Evolutionary conservation across 352 stramenopile species (phyloP).

Genomic region (Bremia lactucae): DNA sequence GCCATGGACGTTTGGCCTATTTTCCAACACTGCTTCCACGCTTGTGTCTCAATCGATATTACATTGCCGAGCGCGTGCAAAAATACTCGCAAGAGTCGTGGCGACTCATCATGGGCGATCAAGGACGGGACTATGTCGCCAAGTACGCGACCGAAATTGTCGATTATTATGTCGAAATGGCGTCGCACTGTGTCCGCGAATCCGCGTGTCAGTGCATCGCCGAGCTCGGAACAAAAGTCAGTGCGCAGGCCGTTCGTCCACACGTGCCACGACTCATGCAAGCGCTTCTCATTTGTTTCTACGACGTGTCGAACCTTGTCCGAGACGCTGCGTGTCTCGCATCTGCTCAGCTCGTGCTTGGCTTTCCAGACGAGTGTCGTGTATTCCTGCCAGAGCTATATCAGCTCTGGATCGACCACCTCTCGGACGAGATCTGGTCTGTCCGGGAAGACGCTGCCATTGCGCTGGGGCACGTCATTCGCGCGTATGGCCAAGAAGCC

Average conservation of each 20-base stretch:
- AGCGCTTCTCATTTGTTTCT: slow-evolving; percentile 91
- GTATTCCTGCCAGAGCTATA: slow-evolving; percentile 83
- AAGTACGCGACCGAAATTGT: slow-evolving; percentile 85
- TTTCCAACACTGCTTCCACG: slow-evolving; percentile 82
- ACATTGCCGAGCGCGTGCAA: slow-evolving; percentile 93
- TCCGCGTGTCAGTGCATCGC: slow-evolving; percentile 92
- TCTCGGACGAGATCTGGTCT: slow-evolving; percentile 96
- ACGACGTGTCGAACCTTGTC: slow-evolving; percentile 94
- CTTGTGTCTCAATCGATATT: slow-evolving; percentile 96
- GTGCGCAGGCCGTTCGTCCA: slow-evolving; percentile 45
- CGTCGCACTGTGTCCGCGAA: slow-evolving; percentile 92
- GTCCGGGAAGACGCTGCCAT: slow-evolving; percentile 92
- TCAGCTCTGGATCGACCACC: slow-evolving; percentile 88
- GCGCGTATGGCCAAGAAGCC: slow-evolving; percentile 83
- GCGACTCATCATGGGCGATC: slow-evolving; percentile 80
- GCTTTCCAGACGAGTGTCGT: slow-evolving; percentile 82
- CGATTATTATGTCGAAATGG: slow-evolving; percentile 93
- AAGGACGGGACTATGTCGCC: slow-evolving; percentile 76
- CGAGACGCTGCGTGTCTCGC: slow-evolving; percentile 91
- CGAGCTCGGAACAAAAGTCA: slow-evolving; percentile 89
- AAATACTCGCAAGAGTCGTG: slow-evolving; percentile 95
- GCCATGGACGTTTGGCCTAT: slow-evolving; percentile 43
- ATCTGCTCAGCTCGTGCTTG: slow-evolving; percentile 65
- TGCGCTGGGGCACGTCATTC: slow-evolving; percentile 88
- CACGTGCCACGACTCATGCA: slow-evolving; percentile 66